Percentiles rank a stretch among this genome's conserved stretches.
Evolutionary conservation across 305 asterid species (phyloP).

Genomic region (Vinca major): DNA sequence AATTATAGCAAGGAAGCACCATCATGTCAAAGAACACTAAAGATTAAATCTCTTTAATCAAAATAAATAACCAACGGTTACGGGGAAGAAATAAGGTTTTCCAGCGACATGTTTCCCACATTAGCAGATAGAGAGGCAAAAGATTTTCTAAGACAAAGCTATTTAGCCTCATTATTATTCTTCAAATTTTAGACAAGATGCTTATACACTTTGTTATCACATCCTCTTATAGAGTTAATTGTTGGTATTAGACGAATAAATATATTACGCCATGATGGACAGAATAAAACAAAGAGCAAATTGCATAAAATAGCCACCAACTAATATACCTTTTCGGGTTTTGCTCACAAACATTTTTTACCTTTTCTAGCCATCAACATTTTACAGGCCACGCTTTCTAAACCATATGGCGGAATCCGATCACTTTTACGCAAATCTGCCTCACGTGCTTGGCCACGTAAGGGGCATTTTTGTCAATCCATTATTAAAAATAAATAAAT

Average conservation of each 20-base stretch:
- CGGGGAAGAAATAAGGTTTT: neutral
- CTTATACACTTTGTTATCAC: neutral
- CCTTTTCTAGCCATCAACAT: too few relatives aligned
- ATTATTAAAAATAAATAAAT: too few relatives aligned
- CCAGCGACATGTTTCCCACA: neutral
- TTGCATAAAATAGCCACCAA: too few relatives aligned
- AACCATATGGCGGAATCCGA: too few relatives aligned
- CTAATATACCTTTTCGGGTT: too few relatives aligned
- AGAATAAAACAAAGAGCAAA: too few relatives aligned
- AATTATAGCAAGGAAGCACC: neutral
- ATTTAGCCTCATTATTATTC: neutral
- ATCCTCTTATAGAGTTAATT: neutral
- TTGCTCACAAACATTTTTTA: too few relatives aligned
- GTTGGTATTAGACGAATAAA: neutral
- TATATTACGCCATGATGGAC: neutral
- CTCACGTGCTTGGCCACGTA: too few relatives aligned
- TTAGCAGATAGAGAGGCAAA: neutral
- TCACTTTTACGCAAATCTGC: too few relatives aligned
- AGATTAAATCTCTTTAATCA: neutral
- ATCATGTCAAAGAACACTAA: neutral
- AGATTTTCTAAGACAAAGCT: neutral
- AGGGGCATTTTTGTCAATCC: too few relatives aligned
- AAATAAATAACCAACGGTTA: neutral
- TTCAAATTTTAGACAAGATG: neutral
- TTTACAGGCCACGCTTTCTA: too few relatives aligned